Percentiles rank a stretch among this genome's conserved stretches.
These are phyloP conservation scores for Aphanomyces astaci DNA, from an alignment of 352 stramenopile species.

Conservation along the genomic window DNA sequence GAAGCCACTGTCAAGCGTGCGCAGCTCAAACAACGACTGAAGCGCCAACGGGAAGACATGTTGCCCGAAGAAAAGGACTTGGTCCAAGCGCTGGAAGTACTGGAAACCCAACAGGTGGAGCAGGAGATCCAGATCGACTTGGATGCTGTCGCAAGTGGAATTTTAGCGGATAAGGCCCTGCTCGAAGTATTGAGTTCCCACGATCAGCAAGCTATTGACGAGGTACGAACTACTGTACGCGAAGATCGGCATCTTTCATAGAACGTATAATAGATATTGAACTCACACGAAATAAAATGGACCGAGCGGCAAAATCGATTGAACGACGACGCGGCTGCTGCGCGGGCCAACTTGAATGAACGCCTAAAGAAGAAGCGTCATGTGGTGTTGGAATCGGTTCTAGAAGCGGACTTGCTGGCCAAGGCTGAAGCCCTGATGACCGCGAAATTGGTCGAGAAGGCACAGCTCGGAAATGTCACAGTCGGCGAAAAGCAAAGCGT, in stretches of 20 bases:
- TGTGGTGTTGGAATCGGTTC: neutral
- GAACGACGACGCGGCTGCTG: neutral
- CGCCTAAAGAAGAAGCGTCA: slow-evolving; percentile 17
- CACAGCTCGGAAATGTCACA: neutral
- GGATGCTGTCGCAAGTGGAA: neutral
- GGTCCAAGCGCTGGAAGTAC: neutral
- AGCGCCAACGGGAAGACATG: slow-evolving; percentile 22
- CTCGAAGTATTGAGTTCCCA: neutral
- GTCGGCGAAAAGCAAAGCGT: neutral
- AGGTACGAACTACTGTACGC: too few species aligned
- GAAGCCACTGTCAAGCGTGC: slow-evolving; percentile 13
- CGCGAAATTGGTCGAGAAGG: slow-evolving; percentile 9
- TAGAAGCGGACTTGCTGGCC: neutral
- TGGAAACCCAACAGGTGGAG: neutral
- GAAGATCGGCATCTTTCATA: too few species aligned
- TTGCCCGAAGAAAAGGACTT: slow-evolving; percentile 1
- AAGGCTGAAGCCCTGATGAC: neutral
- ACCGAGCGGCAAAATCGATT: neutral
- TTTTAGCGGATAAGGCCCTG: slow-evolving; percentile 16
- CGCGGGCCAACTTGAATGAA: neutral
- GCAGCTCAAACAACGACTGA: slow-evolving; percentile 29
- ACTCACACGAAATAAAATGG: slow-evolving; percentile 16
- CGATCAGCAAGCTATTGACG: slow-evolving; percentile 7
- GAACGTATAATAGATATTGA: neutral
- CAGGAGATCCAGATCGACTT: neutral